Evolutionary conservation across 2,329 filamentous ascomycete genomes (phyloP).

Genomic region (Claviceps humidiphila): DNA sequence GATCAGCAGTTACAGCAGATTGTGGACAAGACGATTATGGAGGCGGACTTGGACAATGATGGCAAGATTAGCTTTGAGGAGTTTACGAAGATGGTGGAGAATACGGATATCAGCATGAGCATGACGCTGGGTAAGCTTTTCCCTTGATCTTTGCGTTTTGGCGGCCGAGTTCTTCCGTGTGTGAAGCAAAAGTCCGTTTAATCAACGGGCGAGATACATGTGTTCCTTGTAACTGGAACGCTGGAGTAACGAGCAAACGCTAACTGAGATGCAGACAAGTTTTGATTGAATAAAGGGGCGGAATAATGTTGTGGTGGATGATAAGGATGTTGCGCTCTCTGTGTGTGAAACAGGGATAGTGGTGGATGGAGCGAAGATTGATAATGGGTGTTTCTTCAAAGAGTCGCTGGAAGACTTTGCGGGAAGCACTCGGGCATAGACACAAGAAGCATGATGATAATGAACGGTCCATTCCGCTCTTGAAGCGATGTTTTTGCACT

Average conservation of each 20-base stretch:
- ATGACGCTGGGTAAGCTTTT: slow-evolving; percentile 53
- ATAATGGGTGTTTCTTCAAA: neutral
- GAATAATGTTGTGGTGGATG: too few relatives aligned
- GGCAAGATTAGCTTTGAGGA: slow-evolving; percentile 99
- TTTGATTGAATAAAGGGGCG: neutral
- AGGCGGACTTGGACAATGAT: slow-evolving; percentile 89
- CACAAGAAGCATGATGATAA: slow-evolving; percentile 15
- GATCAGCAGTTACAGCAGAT: slow-evolving; percentile 98
- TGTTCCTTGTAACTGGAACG: too few relatives aligned
- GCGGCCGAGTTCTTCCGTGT: neutral
- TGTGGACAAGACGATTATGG: slow-evolving; percentile 99
- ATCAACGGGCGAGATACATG: too few relatives aligned
- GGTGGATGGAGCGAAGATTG: neutral
- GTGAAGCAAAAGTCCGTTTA: too few relatives aligned
- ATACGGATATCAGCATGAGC: slow-evolving; percentile 66
- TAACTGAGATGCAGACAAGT: neutral
- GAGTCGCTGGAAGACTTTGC: slow-evolving; percentile 9
- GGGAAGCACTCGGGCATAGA: slow-evolving; percentile 5
- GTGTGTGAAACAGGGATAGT: neutral
- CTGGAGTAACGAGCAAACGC: neutral
- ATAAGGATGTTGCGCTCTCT: neutral
- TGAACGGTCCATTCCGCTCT: slow-evolving; percentile 5
- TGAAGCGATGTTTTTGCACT: too few relatives aligned
- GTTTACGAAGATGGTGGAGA: slow-evolving; percentile 98
- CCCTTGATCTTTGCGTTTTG: neutral